Conservation (phyloP, 805 yeast species). For the Kazachstania martiniae region DNA sequence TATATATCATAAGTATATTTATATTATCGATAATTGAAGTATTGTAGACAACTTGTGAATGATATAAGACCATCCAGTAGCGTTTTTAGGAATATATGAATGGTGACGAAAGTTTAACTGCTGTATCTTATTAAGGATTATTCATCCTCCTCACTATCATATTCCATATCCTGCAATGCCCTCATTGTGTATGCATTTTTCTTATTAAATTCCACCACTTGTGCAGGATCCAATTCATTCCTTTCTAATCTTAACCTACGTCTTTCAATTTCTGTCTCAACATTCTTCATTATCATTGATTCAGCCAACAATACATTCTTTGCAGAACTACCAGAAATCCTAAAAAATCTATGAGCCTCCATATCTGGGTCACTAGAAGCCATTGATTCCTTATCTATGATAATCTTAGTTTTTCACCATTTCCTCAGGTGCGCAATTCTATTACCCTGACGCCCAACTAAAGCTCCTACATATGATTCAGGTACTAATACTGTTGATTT, state of each 20-base stretch:
- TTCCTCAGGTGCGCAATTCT: conserved; percentile 80
- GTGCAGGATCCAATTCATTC: background rate
- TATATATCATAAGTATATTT: no score
- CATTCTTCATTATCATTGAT: conserved; percentile 42
- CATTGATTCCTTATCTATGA: conserved; percentile 36
- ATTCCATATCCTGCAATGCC: no score
- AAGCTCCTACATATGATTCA: conserved; percentile 76
- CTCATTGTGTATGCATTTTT: no score
- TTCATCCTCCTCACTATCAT: no score
- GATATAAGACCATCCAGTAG: no score
- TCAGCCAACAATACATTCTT: conserved; percentile 47
- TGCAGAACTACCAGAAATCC: conserved; percentile 45
- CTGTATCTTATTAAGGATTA: no score
- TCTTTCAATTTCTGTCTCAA: conserved; percentile 49
- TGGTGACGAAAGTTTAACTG: no score
- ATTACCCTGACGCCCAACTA: conserved; percentile 77
- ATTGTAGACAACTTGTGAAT: no score
- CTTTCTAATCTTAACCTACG: conserved; percentile 26
- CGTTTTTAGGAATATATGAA: no score
- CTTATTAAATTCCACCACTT: no score
- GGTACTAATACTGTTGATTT: conserved; percentile 37
- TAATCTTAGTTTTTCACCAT: conserved; percentile 66
- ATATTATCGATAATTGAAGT: no score
- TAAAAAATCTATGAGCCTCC: conserved; percentile 39
- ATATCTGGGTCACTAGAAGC: conserved; percentile 41